Evolutionary conservation across 2,329 filamentous ascomycete species (phyloP), one percentile per base, ranked within the genome.

Genomic region (Dactylonectria estremocensis): DNA sequence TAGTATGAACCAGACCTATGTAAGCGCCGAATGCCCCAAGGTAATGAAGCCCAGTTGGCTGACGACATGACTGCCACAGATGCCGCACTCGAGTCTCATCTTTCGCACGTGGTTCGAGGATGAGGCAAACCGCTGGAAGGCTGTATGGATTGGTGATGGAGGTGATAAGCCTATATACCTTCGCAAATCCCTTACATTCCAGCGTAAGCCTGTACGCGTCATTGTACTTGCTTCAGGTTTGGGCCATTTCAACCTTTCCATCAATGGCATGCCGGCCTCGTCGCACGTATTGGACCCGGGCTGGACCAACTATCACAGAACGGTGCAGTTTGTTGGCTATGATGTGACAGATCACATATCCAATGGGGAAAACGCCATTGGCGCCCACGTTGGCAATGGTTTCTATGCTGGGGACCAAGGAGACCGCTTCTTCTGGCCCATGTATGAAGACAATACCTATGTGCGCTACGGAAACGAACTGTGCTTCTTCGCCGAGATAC

Each of bases 371-470:
- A 87, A 86, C 67, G 76, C 76, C 0, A 76, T 87, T 53, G 81
- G 77, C 0, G 80, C 83, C 3, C 81, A 76, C 60, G 69, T 84
- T 1, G 81, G 81, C 8, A 84, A 85, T 35, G 83, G 83, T 0
- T 85, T 84, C 70, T 84, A 84, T 48, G 83, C 83, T 8, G 83
- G 83, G 2, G 80, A 82, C 37, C 78, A 82, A 50, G 80, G 80
- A 10, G 80, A 83, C 52, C 78, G 80, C 6, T 83, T 82, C 73
- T 82, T 83, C 70, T 82, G 81, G 81, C 80, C 80, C 14, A 81
- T 78, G 74, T 82, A 82, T 43, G 80, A 83, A 67, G 81, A 82
- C 66, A 82, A 82, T 43, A 82, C 81, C 0, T 82, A 81, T 35
- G 78, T 80, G 3, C 74, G 78, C 2, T 80, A 80, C 63, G 78